phyloP scores from a whole-genome alignment of 2,329 filamentous ascomycete genomes.

The Aspergillus japonicus region DNA sequence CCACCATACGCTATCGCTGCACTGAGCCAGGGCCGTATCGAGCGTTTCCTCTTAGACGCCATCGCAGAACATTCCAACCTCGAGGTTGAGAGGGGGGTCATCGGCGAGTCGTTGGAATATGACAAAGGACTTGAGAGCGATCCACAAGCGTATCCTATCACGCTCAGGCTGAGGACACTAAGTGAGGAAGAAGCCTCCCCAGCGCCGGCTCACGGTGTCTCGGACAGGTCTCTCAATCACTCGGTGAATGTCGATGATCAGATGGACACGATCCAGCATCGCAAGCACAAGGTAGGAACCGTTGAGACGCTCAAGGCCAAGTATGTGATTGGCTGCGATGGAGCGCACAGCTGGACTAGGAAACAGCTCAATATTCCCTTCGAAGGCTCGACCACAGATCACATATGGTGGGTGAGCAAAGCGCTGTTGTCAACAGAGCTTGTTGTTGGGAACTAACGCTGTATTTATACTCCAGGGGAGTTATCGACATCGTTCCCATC shows the following conservation, averaged over 20 bases:
- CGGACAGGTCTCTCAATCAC: constrained; percentile 61
- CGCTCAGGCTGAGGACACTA: constrained; percentile 57
- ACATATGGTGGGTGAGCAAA: constrained; percentile 28
- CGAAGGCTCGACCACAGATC: constrained; percentile 51
- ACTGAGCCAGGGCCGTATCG: constrained; percentile 69
- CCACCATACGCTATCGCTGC: constrained; percentile 61
- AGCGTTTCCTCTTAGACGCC: constrained; percentile 64
- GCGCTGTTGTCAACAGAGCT: neutral
- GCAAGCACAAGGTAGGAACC: constrained; percentile 28
- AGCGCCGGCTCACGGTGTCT: constrained; percentile 28
- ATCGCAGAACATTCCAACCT: constrained; percentile 57
- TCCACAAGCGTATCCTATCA: constrained; percentile 58
- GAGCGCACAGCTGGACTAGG: constrained; percentile 64
- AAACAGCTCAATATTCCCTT: constrained; percentile 56
- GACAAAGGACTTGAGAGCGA: constrained; percentile 52
- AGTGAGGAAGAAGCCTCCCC: constrained; percentile 57
- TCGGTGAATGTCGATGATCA: constrained; percentile 60
- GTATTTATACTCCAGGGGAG: constrained; percentile 27
- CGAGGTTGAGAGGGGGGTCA: constrained; percentile 58
- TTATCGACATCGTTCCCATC: constrained; percentile 51
- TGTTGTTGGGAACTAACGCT: neutral
- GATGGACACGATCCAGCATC: constrained; percentile 47
- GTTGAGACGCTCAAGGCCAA: constrained; percentile 49
- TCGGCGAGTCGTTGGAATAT: constrained; percentile 56
- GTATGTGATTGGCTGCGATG: constrained; percentile 66